phyloP scores from a whole-genome alignment of 2,329 filamentous ascomycete species.

The Nannizzia gypsea region DNA sequence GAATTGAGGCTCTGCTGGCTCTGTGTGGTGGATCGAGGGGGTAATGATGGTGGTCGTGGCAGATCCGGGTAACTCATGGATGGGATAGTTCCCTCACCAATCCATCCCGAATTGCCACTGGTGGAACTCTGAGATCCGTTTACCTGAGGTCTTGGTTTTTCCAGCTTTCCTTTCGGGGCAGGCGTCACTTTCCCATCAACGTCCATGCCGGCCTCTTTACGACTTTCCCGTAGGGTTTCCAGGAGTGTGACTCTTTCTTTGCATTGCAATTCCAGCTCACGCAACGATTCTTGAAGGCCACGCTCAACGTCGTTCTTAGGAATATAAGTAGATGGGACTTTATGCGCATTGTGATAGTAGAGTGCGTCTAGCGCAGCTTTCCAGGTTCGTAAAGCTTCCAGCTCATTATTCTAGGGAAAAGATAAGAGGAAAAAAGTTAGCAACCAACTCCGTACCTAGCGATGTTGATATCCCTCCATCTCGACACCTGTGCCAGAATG shows the following conservation, averaged over 20 bases:
- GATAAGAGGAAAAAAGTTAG: conserved; percentile 1
- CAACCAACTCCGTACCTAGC: background rate
- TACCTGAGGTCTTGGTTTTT: conserved; percentile 15
- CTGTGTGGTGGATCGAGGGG: conserved; percentile 20
- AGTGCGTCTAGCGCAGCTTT: conserved; percentile 78
- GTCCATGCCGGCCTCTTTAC: conserved; percentile 41
- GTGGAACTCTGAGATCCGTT: conserved; percentile 8
- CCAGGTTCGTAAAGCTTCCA: conserved; percentile 85
- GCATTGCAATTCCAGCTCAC: conserved; percentile 76
- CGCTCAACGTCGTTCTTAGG: conserved; percentile 73
- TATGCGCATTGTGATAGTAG: conserved; percentile 70
- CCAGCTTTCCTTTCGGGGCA: conserved; percentile 16
- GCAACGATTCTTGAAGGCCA: conserved; percentile 67
- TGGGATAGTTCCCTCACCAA: conserved; percentile 71
- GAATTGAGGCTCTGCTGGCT: background rate
- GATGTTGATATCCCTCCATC: background rate
- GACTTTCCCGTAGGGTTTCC: conserved; percentile 61
- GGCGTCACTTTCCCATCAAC: conserved; percentile 8
- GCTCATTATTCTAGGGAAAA: conserved; percentile 63
- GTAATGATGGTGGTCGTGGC: conserved; percentile 56
- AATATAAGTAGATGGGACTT: conserved; percentile 54
- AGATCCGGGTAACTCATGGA: conserved; percentile 68
- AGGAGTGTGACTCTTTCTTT: conserved; percentile 85
- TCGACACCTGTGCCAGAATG: background rate
- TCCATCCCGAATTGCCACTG: conserved; percentile 43